Percentiles rank a stretch among this genome's conserved stretches.
Evolutionary conservation across 495 filamentous ascomycete species (phyloP).

Genomic region (Pyrenula aspistea): DNA sequence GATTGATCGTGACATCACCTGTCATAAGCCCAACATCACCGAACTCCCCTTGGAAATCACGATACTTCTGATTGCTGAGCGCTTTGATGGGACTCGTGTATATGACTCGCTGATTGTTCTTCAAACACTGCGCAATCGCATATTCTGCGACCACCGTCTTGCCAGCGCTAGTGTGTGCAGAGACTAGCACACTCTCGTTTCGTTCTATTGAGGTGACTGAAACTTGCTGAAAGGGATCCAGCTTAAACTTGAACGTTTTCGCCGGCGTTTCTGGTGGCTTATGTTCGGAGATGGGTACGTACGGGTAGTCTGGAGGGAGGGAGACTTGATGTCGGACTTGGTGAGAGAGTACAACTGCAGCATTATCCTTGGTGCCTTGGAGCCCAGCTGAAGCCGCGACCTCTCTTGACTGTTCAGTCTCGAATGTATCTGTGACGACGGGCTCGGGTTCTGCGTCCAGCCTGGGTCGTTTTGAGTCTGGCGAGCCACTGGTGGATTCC

Average conservation of each 20-base stretch:
- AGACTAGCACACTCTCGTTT: slow-evolving; percentile 91
- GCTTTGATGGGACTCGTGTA: slow-evolving; percentile 99
- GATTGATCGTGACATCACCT: slow-evolving; percentile 97
- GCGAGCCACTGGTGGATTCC: slow-evolving; percentile 24
- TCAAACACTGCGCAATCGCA: slow-evolving; percentile 93
- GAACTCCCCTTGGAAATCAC: slow-evolving; percentile 91
- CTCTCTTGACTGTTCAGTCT: slow-evolving; percentile 90
- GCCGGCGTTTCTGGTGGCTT: slow-evolving; percentile 75
- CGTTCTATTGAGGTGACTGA: slow-evolving; percentile 88
- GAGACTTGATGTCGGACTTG: slow-evolving; percentile 98
- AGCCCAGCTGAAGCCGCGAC: slow-evolving; percentile 74
- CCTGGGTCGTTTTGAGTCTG: slow-evolving; percentile 61
- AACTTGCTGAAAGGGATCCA: slow-evolving; percentile 94
- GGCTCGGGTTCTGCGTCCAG: slow-evolving; percentile 64
- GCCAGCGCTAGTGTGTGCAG: slow-evolving; percentile 92
- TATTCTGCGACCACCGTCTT: slow-evolving; percentile 98
- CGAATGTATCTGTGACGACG: slow-evolving; percentile 83
- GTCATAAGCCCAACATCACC: slow-evolving; percentile 98
- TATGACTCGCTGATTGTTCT: slow-evolving; percentile 94
- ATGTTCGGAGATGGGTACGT: slow-evolving; percentile 85
- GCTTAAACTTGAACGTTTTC: slow-evolving; percentile 69
- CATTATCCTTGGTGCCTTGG: slow-evolving; percentile 49
- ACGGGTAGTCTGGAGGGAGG: slow-evolving; percentile 83
- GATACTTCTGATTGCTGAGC: slow-evolving; percentile 94
- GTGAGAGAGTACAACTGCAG: slow-evolving; percentile 73